These are phyloP conservation scores for Apiotrichum mycotoxinovorans DNA, from an alignment of 1,284 basidiomycete genomes.

Conservation along the genomic window DNA sequence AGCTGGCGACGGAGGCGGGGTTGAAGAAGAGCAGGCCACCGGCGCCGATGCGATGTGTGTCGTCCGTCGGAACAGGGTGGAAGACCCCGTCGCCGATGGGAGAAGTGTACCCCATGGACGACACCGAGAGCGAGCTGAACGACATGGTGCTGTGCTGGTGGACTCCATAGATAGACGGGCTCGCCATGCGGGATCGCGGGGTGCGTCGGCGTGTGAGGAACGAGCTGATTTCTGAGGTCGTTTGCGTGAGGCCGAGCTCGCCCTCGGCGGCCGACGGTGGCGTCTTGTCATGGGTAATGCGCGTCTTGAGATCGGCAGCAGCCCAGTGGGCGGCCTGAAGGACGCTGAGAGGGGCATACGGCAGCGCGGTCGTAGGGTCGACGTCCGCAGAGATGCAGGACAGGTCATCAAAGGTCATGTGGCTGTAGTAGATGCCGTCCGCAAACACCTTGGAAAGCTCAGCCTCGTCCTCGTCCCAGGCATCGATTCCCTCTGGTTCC, in stretches of 20 bases:
- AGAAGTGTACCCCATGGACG: slow-evolving; percentile 3
- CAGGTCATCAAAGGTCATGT: slow-evolving; percentile 78
- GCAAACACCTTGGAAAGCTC: slow-evolving; percentile 65
- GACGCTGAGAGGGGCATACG: slow-evolving; percentile 64
- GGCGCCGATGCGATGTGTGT: slow-evolving; percentile 76
- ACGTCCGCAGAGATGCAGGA: slow-evolving; percentile 67
- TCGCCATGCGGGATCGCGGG: slow-evolving; percentile 3
- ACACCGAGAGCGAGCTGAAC: slow-evolving; percentile 21
- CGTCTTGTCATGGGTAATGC: slow-evolving; percentile 25
- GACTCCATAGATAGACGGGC: slow-evolving; percentile 1
- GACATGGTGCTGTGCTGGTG: slow-evolving; percentile 9
- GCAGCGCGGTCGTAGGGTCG: slow-evolving; percentile 64
- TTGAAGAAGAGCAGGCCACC: slow-evolving; percentile 55
- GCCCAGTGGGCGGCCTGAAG: slow-evolving; percentile 75
- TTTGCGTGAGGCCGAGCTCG: slow-evolving; percentile 42
- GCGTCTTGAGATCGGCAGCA: slow-evolving; percentile 40
- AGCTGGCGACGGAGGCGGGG: slow-evolving; percentile 5
- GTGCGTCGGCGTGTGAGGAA: slow-evolving; percentile 20
- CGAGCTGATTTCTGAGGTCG: slow-evolving; percentile 29
- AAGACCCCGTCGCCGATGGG: slow-evolving; percentile 49
- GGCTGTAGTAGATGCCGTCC: slow-evolving; percentile 77
- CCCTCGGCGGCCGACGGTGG: slow-evolving; percentile 13
- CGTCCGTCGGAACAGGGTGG: slow-evolving; percentile 70
- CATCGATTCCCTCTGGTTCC: slow-evolving; percentile 22
- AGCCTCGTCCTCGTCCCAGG: slow-evolving; percentile 47